Conservation (phyloP, 1,284 basidiomycete genomes). For the Phellopilus nigrolimitatus region DNA sequence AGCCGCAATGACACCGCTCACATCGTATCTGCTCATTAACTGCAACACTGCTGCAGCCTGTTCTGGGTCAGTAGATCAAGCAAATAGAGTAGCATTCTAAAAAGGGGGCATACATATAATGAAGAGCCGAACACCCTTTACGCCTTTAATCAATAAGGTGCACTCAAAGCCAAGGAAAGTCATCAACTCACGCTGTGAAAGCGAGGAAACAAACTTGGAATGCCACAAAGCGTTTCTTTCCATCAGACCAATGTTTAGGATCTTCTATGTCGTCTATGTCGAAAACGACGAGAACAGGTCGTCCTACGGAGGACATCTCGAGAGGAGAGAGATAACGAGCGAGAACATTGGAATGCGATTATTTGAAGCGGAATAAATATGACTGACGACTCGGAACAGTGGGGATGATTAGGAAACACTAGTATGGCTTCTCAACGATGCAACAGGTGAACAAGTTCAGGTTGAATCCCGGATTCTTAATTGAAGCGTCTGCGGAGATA, state of each 20-base stretch:
- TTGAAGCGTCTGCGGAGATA: too few species aligned
- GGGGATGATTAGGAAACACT: too few species aligned
- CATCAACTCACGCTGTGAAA: conserved; percentile 12
- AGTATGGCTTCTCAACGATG: too few species aligned
- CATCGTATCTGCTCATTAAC: conserved; percentile 22
- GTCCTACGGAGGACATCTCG: background rate
- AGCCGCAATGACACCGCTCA: conserved; percentile 22
- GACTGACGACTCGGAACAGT: too few species aligned
- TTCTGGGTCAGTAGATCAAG: background rate
- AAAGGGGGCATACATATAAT: conserved; percentile 19
- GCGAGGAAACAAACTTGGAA: conserved; percentile 13
- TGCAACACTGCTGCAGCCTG: conserved; percentile 25
- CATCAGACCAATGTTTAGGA: background rate
- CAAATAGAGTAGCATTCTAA: background rate
- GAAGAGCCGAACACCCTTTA: conserved; percentile 22
- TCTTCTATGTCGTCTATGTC: background rate
- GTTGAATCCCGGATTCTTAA: too few species aligned
- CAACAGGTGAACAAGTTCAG: too few species aligned
- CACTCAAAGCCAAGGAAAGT: background rate
- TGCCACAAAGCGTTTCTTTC: conserved; percentile 3
- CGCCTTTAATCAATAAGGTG: background rate
- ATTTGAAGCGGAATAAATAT: too few species aligned
- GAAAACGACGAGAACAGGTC: conserved; percentile 5
- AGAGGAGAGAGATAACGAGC: too few species aligned
- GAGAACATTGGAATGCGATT: too few species aligned